Percentiles rank a stretch among this genome's conserved stretches.
Evolutionary conservation across 495 filamentous ascomycete genomes (phyloP).

Genomic region (Apodospora peruviana): DNA sequence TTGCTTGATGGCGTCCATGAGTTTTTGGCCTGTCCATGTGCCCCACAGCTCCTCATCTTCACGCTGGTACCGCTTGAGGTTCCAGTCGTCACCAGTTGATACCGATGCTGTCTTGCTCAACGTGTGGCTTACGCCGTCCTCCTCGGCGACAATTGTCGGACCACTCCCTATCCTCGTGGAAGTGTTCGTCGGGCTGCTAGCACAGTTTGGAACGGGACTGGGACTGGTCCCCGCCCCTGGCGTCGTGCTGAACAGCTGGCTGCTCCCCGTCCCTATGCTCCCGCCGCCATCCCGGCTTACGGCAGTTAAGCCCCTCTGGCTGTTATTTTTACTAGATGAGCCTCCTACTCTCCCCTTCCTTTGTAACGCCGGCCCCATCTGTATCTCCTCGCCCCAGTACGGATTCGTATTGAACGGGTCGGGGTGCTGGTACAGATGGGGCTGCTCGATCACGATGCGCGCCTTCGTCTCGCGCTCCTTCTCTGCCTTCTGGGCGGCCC

Average conservation of each 20-base stretch:
- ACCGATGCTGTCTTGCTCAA: slow-evolving; percentile 26
- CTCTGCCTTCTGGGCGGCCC: slow-evolving; percentile 60
- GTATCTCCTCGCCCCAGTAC: slow-evolving; percentile 81
- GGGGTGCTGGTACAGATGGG: slow-evolving; percentile 70
- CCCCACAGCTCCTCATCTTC: slow-evolving; percentile 86
- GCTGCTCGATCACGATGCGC: slow-evolving; percentile 57
- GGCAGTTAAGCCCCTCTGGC: slow-evolving; percentile 44
- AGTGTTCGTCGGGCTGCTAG: background rate
- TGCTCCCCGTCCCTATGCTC: slow-evolving; percentile 27
- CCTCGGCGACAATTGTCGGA: slow-evolving; percentile 27
- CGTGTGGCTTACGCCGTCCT: slow-evolving; percentile 16
- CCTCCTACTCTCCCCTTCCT: slow-evolving; percentile 50
- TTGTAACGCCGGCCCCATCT: slow-evolving; percentile 67
- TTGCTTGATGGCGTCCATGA: slow-evolving; percentile 47
- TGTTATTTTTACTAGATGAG: slow-evolving; percentile 42
- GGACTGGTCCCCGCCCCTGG: slow-evolving; percentile 20
- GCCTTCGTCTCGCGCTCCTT: slow-evolving; percentile 54
- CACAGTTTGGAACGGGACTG: slow-evolving; percentile 11
- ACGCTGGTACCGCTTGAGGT: slow-evolving; percentile 69
- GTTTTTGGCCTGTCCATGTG: slow-evolving; percentile 33
- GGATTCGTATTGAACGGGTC: slow-evolving; percentile 77
- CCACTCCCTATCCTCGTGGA: slow-evolving; percentile 11
- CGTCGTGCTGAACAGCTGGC: slow-evolving; percentile 13
- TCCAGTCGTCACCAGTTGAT: slow-evolving; percentile 54
- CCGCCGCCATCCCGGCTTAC: slow-evolving; percentile 29